A percentile compares a stretch with the other conserved stretches of the same genome.
Evolutionary conservation across 305 asterid species (phyloP).

Genomic region (Plantago lanceolata): DNA sequence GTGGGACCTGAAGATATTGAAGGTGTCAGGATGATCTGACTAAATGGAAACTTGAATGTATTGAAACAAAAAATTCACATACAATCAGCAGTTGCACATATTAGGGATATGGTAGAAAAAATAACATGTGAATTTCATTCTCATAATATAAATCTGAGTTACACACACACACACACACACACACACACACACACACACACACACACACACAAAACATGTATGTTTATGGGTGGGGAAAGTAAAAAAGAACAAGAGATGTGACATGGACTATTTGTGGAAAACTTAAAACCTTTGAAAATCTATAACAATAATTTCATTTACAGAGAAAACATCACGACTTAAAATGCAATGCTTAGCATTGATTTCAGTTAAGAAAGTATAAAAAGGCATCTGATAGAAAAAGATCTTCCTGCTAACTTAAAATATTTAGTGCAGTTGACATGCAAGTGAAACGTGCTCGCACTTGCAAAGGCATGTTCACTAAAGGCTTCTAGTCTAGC

Average conservation of each 20-base stretch:
- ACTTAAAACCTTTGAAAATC: neutral
- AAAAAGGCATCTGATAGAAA: too few species aligned
- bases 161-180: neutral
- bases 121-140: neutral
- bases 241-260: neutral
- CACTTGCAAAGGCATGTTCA: neutral
- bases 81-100: neutral
- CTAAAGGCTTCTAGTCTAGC: neutral
- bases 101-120: neutral
- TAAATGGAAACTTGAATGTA: slow-evolving; percentile 1
- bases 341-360: too few species aligned
- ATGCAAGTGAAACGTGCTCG: neutral
- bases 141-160: too few species aligned
- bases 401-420: too few species aligned
- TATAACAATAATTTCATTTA: neutral
- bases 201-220: too few species aligned
- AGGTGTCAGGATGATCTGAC: slow-evolving; percentile 24
- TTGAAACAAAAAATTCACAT: neutral
- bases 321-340: neutral
- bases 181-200: neutral
- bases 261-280: neutral
- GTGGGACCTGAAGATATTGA: slow-evolving; percentile 66
- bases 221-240: neutral
- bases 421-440: neutral
- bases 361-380: neutral